Evolutionary conservation across 1,284 basidiomycete species (phyloP).

Genomic region (Tremellales sp.): DNA sequence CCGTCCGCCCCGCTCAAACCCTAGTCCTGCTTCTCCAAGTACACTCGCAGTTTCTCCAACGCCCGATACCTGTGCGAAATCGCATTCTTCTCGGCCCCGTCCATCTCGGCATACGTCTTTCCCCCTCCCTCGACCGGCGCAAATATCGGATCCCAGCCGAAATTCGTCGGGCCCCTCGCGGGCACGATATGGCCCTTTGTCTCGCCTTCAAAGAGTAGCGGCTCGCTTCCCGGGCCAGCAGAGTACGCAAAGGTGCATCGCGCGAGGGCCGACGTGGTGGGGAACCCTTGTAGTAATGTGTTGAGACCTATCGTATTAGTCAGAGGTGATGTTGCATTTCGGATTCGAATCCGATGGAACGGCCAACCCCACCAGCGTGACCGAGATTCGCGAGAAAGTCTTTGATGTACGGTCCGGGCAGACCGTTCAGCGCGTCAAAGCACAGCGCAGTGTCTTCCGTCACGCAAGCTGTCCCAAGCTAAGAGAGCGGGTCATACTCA

Average conservation of each 20-base stretch:
- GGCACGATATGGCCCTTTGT: conserved; percentile 86
- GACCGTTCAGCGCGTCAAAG: conserved; percentile 80
- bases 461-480: conserved; percentile 81
- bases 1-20: too few relatives aligned
- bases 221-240: conserved; percentile 69
- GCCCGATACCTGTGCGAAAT: conserved; percentile 89
- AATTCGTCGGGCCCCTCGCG: conserved; percentile 66
- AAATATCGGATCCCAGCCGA: conserved; percentile 95
- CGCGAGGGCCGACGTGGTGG: conserved; percentile 74
- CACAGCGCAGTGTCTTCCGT: conserved; percentile 96
- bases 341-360: conserved; percentile 1
- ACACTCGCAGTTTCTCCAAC: conserved; percentile 70
- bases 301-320: conserved; percentile 65
- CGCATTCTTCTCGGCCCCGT: conserved; percentile 73
- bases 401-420: conserved; percentile 98
- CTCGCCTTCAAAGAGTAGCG: conserved; percentile 81
- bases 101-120: conserved; percentile 84
- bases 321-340: neutral
- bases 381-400: conserved; percentile 77
- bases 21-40: conserved; percentile 51
- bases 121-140: conserved; percentile 59
- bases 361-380: conserved; percentile 58
- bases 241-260: conserved; percentile 96
- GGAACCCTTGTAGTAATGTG: conserved; percentile 78
- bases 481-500: neutral